Conservation (phyloP, 331 rosid genomes). For the Phaseolus coccineus region DNA sequence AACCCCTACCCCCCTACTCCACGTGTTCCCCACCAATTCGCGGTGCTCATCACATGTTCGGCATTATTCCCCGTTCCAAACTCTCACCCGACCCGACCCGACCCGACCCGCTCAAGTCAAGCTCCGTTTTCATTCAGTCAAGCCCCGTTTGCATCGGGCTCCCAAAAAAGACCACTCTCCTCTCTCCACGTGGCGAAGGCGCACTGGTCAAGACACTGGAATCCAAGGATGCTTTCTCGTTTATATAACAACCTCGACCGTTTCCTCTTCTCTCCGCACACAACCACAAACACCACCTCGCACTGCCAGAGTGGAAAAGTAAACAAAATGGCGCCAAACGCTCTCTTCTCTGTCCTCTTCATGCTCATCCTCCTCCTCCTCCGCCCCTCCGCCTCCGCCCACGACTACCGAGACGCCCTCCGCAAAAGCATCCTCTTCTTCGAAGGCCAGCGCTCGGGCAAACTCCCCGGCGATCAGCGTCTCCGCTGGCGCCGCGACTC, state of each 20-base stretch:
- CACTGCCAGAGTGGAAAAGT: constrained; percentile 2
- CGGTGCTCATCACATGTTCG: constrained; percentile 51
- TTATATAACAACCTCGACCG: constrained; percentile 63
- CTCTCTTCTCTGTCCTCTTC: constrained; percentile 32
- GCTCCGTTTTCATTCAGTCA: constrained; percentile 53
- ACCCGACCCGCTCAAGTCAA: constrained; percentile 49
- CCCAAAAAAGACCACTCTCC: constrained; percentile 45
- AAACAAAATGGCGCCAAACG: constrained; percentile 73
- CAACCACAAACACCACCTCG: background rate
- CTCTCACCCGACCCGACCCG: constrained; percentile 34
- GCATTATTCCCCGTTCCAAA: constrained; percentile 35
- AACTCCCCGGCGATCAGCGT: constrained; percentile 84
- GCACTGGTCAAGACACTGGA: constrained; percentile 56
- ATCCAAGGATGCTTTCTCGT: constrained; percentile 78
- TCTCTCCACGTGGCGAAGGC: constrained; percentile 51
- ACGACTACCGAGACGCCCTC: constrained; percentile 85
- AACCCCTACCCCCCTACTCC: constrained; percentile 34
- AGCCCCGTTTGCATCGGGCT: constrained; percentile 57
- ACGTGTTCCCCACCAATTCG: constrained; percentile 60
- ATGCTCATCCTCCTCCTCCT: constrained; percentile 54
- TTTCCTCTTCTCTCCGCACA: constrained; percentile 39
- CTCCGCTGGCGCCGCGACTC: constrained; percentile 92
- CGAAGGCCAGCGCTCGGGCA: constrained; percentile 98
- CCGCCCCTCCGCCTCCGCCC: constrained; percentile 48
- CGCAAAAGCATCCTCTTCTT: constrained; percentile 91